Conservation (phyloP, 208 protist species). For the Trichomonas gallinae region DNA sequence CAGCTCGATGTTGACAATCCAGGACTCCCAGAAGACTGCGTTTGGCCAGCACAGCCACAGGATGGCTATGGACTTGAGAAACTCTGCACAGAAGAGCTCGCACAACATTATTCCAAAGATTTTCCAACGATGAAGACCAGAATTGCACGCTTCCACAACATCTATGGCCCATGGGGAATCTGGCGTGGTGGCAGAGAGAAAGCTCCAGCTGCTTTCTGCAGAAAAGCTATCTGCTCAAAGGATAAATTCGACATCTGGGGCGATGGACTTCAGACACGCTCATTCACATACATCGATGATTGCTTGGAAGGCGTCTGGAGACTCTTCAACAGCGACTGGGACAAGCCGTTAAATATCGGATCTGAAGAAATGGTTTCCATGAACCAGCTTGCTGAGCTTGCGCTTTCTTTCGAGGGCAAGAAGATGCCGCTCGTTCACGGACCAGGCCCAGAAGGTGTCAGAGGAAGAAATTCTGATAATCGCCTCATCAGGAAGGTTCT, state of each 20-base stretch:
- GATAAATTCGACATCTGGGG: constrained; percentile 60
- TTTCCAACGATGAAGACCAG: constrained; percentile 36
- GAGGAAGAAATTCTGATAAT: constrained; percentile 61
- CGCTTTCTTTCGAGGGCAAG: constrained; percentile 50
- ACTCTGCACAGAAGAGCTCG: constrained; percentile 54
- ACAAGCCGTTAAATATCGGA: constrained; percentile 57
- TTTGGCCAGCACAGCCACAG: constrained; percentile 61
- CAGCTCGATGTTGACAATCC: constrained; percentile 41
- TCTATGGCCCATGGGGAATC: constrained; percentile 58
- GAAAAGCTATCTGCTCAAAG: constrained; percentile 49
- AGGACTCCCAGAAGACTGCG: constrained; percentile 54
- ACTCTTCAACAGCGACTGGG: constrained; percentile 48
- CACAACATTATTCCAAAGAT: constrained; percentile 49
- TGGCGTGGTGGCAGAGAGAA: constrained; percentile 64
- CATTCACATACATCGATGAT: constrained; percentile 61
- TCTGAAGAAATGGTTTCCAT: constrained; percentile 59
- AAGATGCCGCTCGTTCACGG: constrained; percentile 51
- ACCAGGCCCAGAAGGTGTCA: constrained; percentile 53
- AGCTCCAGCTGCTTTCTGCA: constrained; percentile 60
- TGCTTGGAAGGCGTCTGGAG: constrained; percentile 52
- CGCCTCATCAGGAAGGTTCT: constrained; percentile 54
- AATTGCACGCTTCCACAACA: constrained; percentile 64
- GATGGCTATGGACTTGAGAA: constrained; percentile 58
- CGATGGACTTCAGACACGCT: constrained; percentile 58
- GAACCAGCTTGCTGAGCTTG: constrained; percentile 55